Evolutionary conservation across 2,329 filamentous ascomycete species (phyloP).

Genomic region (Aspergillus eucalypticola): DNA sequence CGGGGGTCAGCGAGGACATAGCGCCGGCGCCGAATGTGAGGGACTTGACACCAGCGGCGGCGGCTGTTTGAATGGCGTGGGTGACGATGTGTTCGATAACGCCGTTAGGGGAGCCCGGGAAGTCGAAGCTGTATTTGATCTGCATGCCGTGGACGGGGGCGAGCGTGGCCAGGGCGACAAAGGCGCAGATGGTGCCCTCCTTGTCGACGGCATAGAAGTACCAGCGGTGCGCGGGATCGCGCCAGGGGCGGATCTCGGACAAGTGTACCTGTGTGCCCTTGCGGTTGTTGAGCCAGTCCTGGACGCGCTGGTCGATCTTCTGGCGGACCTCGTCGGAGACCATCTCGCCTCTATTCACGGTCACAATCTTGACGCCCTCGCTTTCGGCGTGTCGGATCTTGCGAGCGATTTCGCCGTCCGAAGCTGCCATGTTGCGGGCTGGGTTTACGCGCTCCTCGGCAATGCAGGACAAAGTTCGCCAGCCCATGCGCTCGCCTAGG

Average conservation of each 20-base stretch:
- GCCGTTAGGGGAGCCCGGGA: constrained; percentile 81
- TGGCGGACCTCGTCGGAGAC: constrained; percentile 66
- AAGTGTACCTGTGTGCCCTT: constrained; percentile 87
- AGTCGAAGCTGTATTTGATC: constrained; percentile 94
- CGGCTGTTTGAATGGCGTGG: constrained; percentile 65
- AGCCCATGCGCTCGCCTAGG: constrained; percentile 75
- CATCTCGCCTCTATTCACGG: constrained; percentile 65
- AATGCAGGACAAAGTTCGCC: constrained; percentile 84
- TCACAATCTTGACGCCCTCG: constrained; percentile 78
- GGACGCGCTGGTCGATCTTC: constrained; percentile 70
- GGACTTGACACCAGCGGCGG: constrained; percentile 59
- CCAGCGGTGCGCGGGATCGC: constrained; percentile 77
- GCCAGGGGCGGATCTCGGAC: constrained; percentile 86
- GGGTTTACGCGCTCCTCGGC: constrained; percentile 87
- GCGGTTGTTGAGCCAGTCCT: constrained; percentile 76
- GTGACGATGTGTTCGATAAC: constrained; percentile 83
- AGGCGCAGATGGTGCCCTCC: constrained; percentile 69
- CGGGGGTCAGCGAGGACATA: constrained; percentile 69
- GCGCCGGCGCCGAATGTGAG: constrained; percentile 90
- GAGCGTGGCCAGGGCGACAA: constrained; percentile 82
- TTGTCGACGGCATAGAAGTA: constrained; percentile 79
- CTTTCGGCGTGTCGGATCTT: constrained; percentile 80
- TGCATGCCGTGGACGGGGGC: constrained; percentile 83
- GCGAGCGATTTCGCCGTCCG: constrained; percentile 66
- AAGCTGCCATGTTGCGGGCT: constrained; percentile 64